Percentiles rank a stretch among this genome's conserved stretches.
Conservation (phyloP, 2,329 filamentous ascomycete genomes). For the Plectosphaerella plurivora region DNA sequence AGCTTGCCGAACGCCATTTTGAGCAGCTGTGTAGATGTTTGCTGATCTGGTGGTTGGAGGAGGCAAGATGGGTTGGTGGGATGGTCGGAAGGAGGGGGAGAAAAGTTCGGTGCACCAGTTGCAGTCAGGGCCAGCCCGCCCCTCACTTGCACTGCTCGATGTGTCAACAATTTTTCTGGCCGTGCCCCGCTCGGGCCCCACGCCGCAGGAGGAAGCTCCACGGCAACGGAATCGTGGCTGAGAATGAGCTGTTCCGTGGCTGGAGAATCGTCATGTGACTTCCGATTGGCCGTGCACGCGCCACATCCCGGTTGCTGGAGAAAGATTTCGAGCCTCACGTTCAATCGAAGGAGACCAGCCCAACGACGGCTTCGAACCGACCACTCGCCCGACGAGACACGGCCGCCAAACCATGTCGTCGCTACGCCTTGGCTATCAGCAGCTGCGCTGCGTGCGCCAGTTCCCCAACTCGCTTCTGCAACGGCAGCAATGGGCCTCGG, state of each 20-base stretch:
- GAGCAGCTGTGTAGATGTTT: slow-evolving; percentile 20
- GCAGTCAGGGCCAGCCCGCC: background rate
- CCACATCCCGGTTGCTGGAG: background rate
- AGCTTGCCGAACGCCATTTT: slow-evolving; percentile 98
- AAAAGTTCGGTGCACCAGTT: slow-evolving; percentile 10
- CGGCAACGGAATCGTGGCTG: slow-evolving; percentile 1
- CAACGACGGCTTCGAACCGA: slow-evolving; percentile 7
- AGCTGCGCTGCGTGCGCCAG: slow-evolving; percentile 27
- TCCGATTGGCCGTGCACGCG: background rate
- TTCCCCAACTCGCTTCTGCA: slow-evolving; percentile 23
- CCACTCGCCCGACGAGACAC: slow-evolving; percentile 1
- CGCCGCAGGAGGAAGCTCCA: slow-evolving; percentile 1
- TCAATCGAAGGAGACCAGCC: slow-evolving; percentile 5
- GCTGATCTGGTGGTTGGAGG: slow-evolving; percentile 7
- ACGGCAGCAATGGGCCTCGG: slow-evolving; percentile 16
- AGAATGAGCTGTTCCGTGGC: background rate
- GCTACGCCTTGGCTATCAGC: slow-evolving; percentile 27
- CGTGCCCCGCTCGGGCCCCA: slow-evolving; percentile 3
- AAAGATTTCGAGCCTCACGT: slow-evolving; percentile 10
- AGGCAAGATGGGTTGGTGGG: slow-evolving; percentile 17
- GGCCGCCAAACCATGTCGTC: slow-evolving; percentile 24
- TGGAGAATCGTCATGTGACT: background rate
- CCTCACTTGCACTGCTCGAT: background rate
- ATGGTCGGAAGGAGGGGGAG: slow-evolving; percentile 19
- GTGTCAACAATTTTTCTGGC: slow-evolving; percentile 3